Evolutionary conservation across 2,329 filamentous ascomycete species (phyloP).

Genomic region (Aureobasidium sp.): DNA sequence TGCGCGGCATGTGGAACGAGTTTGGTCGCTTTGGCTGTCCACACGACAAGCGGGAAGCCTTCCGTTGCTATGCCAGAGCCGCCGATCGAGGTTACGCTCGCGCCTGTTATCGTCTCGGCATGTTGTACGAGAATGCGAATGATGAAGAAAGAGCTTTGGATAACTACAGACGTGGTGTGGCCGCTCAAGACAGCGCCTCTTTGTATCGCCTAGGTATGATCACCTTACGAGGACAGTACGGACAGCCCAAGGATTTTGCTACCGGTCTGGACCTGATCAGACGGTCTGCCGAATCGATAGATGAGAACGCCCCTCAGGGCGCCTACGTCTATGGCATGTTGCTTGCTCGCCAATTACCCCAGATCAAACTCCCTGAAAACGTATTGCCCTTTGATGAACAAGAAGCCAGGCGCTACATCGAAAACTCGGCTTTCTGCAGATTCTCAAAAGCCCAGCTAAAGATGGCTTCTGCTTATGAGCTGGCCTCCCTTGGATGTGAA

Average conservation of each 20-base stretch:
- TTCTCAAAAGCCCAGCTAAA: slow-evolving; percentile 96
- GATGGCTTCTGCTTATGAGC: slow-evolving; percentile 92
- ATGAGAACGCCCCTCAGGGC: slow-evolving; percentile 94
- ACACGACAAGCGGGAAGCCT: slow-evolving; percentile 91
- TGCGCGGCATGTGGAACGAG: slow-evolving; percentile 93
- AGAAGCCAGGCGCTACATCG: slow-evolving; percentile 76
- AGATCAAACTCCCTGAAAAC: slow-evolving; percentile 70
- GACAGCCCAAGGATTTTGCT: slow-evolving; percentile 73
- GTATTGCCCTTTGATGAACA: slow-evolving; percentile 65
- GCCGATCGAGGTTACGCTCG: slow-evolving; percentile 78
- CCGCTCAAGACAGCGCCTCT: slow-evolving; percentile 78
- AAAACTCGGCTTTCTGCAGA: slow-evolving; percentile 91
- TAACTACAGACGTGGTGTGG: slow-evolving; percentile 79
- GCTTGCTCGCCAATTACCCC: slow-evolving; percentile 80
- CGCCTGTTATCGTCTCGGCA: slow-evolving; percentile 94
- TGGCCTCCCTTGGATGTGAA: slow-evolving; percentile 87
- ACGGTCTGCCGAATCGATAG: slow-evolving; percentile 74
- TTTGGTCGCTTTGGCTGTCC: slow-evolving; percentile 93
- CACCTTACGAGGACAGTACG: slow-evolving; percentile 88
- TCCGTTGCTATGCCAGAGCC: slow-evolving; percentile 76
- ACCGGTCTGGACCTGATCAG: slow-evolving; percentile 76
- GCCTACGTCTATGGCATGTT: slow-evolving; percentile 90
- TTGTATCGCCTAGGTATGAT: slow-evolving; percentile 92
- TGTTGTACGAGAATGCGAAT: slow-evolving; percentile 95
- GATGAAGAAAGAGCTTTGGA: slow-evolving; percentile 84